Evolutionary conservation across 306 rosid genomes (phyloP).

Genomic region (Senna tora): DNA sequence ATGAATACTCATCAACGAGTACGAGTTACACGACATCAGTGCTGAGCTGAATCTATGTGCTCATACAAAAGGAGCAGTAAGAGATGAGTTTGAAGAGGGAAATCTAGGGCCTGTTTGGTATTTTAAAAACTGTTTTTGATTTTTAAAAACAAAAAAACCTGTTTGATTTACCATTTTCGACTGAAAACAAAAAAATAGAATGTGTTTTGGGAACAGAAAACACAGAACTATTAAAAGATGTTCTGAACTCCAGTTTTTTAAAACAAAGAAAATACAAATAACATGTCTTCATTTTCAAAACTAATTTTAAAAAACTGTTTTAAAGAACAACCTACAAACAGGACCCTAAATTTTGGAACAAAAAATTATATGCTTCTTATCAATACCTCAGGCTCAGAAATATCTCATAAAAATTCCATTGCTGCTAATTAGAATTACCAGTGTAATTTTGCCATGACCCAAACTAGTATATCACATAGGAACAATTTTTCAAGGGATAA

Average conservation of each 20-base stretch:
- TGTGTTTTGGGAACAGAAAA: too few species aligned
- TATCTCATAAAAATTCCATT: slow-evolving; percentile 18
- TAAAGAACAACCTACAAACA: too few species aligned
- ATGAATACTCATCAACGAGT: slow-evolving; percentile 12
- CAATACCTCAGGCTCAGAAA: not conserved
- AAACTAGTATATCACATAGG: slow-evolving; percentile 1
- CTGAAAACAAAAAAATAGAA: too few species aligned
- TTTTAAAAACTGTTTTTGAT: too few species aligned
- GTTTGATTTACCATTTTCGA: too few species aligned
- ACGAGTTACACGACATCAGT: not conserved
- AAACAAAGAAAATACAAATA: too few species aligned
- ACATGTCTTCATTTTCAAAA: too few species aligned
- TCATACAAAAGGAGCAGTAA: slow-evolving; percentile 18
- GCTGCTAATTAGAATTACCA: slow-evolving; percentile 7
- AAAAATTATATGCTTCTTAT: slow-evolving; percentile 13
- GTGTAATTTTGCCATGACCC: not conserved
- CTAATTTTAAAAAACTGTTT: too few species aligned
- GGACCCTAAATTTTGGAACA: slow-evolving; percentile 6
- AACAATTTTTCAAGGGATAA: slow-evolving; percentile 36
- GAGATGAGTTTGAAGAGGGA: slow-evolving; percentile 9
- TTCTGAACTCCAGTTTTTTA: too few species aligned
- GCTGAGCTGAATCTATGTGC: slow-evolving; percentile 24
- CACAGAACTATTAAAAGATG: too few species aligned
- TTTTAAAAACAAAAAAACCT: too few species aligned
- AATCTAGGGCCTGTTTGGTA: too few species aligned